Conservation (phyloP, 2,329 filamentous ascomycete species). For the Ophiostoma perfectum region DNA sequence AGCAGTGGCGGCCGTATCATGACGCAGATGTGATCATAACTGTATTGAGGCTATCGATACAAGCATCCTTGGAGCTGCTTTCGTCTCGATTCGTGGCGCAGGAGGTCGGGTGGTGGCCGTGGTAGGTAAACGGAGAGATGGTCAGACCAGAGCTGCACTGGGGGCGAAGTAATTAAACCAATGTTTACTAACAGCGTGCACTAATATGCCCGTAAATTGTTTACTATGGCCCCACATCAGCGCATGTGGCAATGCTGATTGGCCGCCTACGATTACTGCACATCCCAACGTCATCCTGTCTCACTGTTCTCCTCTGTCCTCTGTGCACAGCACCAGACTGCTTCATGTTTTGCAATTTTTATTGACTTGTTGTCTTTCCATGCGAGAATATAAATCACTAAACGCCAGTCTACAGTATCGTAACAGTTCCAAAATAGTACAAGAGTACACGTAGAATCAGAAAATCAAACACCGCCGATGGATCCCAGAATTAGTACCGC, state of each 20-base stretch:
- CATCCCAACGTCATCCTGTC: slow-evolving; percentile 3
- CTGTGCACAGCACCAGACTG: too few species aligned
- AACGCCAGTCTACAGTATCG: slow-evolving; percentile 15
- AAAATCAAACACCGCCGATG: slow-evolving; percentile 11
- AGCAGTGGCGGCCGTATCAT: slow-evolving; percentile 14
- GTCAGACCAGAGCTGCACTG: too few species aligned
- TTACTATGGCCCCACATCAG: not conserved
- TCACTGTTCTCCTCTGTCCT: not conserved
- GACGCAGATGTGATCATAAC: slow-evolving; percentile 11
- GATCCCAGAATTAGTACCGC: slow-evolving; percentile 2
- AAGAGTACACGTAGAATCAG: not conserved
- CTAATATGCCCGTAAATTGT: not conserved
- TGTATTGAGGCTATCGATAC: not conserved
- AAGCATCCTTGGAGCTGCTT: slow-evolving; percentile 12
- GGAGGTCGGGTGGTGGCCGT: not conserved
- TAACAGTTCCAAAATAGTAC: slow-evolving; percentile 13
- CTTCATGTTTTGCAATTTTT: not conserved
- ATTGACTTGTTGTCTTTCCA: not conserved
- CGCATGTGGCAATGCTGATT: not conserved
- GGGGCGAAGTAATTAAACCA: not conserved
- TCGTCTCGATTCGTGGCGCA: not conserved
- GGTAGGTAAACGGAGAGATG: not conserved
- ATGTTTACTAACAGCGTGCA: not conserved
- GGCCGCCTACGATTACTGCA: not conserved
- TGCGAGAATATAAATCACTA: not conserved